Base-by-base conservation (phyloP, 768 basidiomycete genomes). In the Phanerodontia chrysosporium region DNA sequence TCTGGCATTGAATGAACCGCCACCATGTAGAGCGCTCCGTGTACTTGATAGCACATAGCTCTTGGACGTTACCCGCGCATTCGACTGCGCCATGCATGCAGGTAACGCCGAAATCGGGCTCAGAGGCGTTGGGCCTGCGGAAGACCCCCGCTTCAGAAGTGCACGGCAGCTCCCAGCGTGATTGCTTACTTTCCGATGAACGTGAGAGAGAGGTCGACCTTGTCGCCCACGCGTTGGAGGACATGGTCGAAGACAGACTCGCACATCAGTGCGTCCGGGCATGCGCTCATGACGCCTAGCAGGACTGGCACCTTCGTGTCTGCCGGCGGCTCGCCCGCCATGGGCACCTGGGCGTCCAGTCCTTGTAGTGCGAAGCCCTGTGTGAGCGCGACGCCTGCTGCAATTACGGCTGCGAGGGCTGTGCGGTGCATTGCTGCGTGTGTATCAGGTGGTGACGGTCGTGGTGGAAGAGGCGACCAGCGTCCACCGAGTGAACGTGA, bases 21-120 rank as follows among this genome's bases (percentile, higher is more conserved):
- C 92, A 95, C 89, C 90, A 93, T 22, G 74, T 75, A n/a, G 71
- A 63, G 42, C 75, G 72, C 24, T 78, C 72, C 24, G 80, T 75
- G 61, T 90, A 78, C 68, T 85, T 83, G 56, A 80, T 76, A 29
- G 80, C 88, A 70, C 95, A 98, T 27, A 97, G 78, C 69, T 97
- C 86, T 59, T 97, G 90, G 18, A 93, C 83, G 74, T 96, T 94
- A 45, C 91, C 95, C 14, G 83, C 83, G 66, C 95, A 97, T 72
- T 98, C 95, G 54, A 80, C 71, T 4, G 75, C 74, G 18, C 93
- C 94, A 67, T 96, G 94, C 77, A 80, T 80, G 73, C 95, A 97
- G 32, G 74, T 80, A 29, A 89, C 83, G n/a, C 93, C 93, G 67
- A 87, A 92, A 49, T 77, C 75, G n/a, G 81, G 73, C 27, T 89